Evolutionary conservation across 2,329 filamentous ascomycete genomes (phyloP), one percentile per base, ranked within the genome.

Genomic region (Aspergillus aculeatus): DNA sequence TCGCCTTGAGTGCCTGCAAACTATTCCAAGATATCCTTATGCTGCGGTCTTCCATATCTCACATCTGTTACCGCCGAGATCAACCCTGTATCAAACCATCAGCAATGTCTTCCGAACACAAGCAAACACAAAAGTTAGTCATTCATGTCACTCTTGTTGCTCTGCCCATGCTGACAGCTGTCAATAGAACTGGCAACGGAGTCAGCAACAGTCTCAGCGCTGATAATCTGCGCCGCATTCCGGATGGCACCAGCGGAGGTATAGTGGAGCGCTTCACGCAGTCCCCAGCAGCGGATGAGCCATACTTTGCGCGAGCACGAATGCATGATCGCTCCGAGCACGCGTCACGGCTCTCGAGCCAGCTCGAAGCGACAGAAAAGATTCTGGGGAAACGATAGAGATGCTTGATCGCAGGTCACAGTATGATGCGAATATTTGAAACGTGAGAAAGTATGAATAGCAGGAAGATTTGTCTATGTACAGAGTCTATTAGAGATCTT

Each of bases 271-370:
- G 69, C 49, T 74, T 69, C 41, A 64, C 65, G 12, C 65, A 69
- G 32, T 64, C 67, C 29, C 62, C 68, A 11, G 66, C 69, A 7
- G 62, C 69, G 5, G 71, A 75, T 16, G 68, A 66, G 11, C 71
- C 73, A 32, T 75, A 74, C 61, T 75, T 71, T 61, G 69, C 67
- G 23, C 64, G 65, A 5, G 71, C 69, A 44, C 66, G 70, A n/a
- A 71, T 73, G 61, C 59, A 58, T 48, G 69, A 73, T 12, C 70
- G 73, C 50, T 66, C 69, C 11, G 64, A 68, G 26, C 73, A 75
- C 49, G 58, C 68, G 41, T 64, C 55, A n/a, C 64, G 68, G n/a
- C 64, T 75, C 16, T 68, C 69, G 35, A 71, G 56, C 50, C 71
- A 75, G 59, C 62, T 74, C 49, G 64, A 68, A 49, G 68, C 67